Percentiles rank a stretch among this genome's conserved stretches.
phyloP scores from a whole-genome alignment of 164 flowering plant species.

The Piper longum region DNA sequence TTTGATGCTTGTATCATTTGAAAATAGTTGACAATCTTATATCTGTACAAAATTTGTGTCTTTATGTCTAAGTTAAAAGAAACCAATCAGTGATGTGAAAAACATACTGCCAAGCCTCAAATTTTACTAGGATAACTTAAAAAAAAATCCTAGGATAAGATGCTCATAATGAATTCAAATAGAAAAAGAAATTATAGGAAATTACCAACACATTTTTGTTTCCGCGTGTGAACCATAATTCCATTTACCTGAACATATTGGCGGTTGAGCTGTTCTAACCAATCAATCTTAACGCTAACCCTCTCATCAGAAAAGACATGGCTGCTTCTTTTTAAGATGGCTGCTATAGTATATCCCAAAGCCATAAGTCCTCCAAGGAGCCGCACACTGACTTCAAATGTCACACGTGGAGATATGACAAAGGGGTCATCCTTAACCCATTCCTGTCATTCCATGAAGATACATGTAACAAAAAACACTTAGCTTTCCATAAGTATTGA shows the following conservation, averaged over 20 bases:
- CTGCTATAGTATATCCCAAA: conserved; percentile 91
- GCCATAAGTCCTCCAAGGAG: conserved; percentile 99
- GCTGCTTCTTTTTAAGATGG: conserved; percentile 89
- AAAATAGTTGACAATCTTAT: too few relatives aligned
- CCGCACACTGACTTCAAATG: conserved; percentile 94
- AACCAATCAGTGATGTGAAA: too few relatives aligned
- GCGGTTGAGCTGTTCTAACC: conserved; percentile 87
- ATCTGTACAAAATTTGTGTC: too few relatives aligned
- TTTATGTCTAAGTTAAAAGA: too few relatives aligned
- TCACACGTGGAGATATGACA: conserved; percentile 91
- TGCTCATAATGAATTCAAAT: neutral
- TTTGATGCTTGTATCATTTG: too few relatives aligned
- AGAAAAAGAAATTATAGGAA: neutral
- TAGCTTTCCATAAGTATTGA: neutral
- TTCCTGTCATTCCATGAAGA: conserved; percentile 47
- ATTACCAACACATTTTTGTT: neutral
- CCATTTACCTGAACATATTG: conserved; percentile 68
- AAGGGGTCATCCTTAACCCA: conserved; percentile 93
- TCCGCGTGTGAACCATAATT: neutral
- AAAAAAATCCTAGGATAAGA: too few relatives aligned
- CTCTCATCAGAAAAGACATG: conserved; percentile 69
- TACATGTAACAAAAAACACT: neutral
- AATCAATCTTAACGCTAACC: conserved; percentile 82
- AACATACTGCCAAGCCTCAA: too few relatives aligned
- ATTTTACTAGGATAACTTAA: too few relatives aligned